Base-by-base conservation (phyloP, 2,329 filamentous ascomycete genomes). In the Exophiala xenobiotica region DNA sequence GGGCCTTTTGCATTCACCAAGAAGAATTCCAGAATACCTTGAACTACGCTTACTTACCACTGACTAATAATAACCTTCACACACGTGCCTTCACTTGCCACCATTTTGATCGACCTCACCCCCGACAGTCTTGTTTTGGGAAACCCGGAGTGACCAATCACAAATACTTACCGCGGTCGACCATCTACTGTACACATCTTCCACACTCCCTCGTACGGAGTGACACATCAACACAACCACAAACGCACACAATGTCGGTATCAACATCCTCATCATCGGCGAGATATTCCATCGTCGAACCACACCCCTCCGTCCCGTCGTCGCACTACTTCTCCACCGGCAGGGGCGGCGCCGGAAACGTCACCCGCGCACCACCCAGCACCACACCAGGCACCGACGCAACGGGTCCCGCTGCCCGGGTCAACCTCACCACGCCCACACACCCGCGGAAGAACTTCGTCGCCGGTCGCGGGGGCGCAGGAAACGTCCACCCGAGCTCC, bases 281-380 rank as follows among this genome's bases (percentile, higher is more conserved):
- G 37, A 49, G 58, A 53, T 81, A 80, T 73, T 74, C 73, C 63
- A 75, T 84, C 65, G 74, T 78, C 66, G 81, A 85, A 65, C 81
- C 81, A 57, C 81, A 84, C 68, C 81, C 81, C 16, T 78, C 80
- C 47, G 73, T 76, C 49, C 69, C 73, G 50, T 62, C 64, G 48
- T 68, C 67, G 60, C 67, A 70, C 29, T 73, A 77, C 63, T 67
- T 79, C 59, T 70, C 75, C 54, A 73, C 77, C 33, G 83, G 83
- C 49, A 78, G 83, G 38, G 83, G 83, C 50, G 83, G 83, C 46
- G 81, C 82, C 5, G 83, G 83, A 46, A 86, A 86, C 67, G 72
- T 74, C 51, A 79, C 80, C 60, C 76, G 78, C 41, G 75, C 76
- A 65, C 70, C 76, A 50, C 73, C 71, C 56, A 69, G 74, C 50